These are phyloP conservation scores for Arabidopsis lyrata DNA, from an alignment of 441 rosid species.

Conservation along the genomic window DNA sequence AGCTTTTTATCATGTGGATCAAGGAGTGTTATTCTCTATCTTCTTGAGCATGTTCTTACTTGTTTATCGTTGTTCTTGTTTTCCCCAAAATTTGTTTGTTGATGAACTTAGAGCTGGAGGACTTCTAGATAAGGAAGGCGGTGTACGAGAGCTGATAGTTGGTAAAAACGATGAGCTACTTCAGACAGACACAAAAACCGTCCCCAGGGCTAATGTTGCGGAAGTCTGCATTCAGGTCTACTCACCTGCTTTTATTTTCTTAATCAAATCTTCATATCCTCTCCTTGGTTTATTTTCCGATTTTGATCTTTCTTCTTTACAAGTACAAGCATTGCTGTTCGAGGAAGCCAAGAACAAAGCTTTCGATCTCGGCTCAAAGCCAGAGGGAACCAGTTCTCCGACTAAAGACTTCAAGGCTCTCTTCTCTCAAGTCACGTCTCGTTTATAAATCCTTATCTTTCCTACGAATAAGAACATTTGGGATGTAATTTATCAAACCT, in stretches of 20 bases:
- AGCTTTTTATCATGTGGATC: background rate
- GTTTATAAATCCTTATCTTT: slow-evolving; percentile 51
- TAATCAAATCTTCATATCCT: background rate
- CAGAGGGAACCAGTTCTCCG: slow-evolving; percentile 78
- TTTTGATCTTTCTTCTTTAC: background rate
- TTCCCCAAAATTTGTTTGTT: slow-evolving; percentile 16
- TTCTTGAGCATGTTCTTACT: slow-evolving; percentile 14
- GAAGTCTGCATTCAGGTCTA: slow-evolving; percentile 95
- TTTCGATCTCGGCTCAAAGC: slow-evolving; percentile 89
- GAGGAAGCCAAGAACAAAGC: slow-evolving; percentile 92
- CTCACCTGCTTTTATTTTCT: background rate
- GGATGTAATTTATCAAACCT: slow-evolving; percentile 15
- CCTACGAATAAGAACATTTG: slow-evolving; percentile 2
- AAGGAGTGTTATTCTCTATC: background rate
- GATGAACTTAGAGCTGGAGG: slow-evolving; percentile 88
- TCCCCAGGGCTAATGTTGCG: slow-evolving; percentile 87
- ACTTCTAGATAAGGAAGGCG: slow-evolving; percentile 89
- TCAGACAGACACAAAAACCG: slow-evolving; percentile 76
- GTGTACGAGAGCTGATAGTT: slow-evolving; percentile 75
- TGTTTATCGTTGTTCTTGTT: slow-evolving; percentile 12
- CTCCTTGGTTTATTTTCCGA: background rate
- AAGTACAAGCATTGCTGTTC: slow-evolving; percentile 68
- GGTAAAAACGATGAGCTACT: slow-evolving; percentile 97
- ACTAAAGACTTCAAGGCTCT: slow-evolving; percentile 89
- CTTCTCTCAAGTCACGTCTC: slow-evolving; percentile 66